Base-by-base conservation (phyloP, 371 early-diverging fungal species). In the Mucor irregularis region DNA sequence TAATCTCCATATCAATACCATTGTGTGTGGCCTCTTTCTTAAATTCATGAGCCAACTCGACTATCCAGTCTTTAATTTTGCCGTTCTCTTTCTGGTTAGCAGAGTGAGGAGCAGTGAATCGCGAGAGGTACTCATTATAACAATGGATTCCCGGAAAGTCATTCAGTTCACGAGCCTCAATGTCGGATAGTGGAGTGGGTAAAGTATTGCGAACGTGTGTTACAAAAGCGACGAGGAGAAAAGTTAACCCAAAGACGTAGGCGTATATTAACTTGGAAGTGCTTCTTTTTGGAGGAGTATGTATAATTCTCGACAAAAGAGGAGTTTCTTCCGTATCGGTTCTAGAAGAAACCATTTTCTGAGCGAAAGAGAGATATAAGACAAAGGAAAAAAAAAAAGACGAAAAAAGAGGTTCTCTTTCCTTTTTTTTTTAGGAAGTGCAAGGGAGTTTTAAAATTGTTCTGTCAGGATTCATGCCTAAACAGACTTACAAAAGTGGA, bases 21-120 rank as follows among this genome's bases (percentile, higher is more conserved):
- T 69, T 55, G n/a, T 29, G n/a, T 4, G 16, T 35, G 4, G 76
- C 82, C 37, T 78, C 70, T 3, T 51, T 25, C 24, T 80, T 71
- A n/a, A 84, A 71, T 0, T 69, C 63, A 19, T 56, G 35, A 14
- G 73, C 72, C 4, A 74, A 34, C 1, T 69, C 24, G 1, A 66
- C 67, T 5, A 84, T 56, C 78, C 78, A 78, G 24, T 68, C 53
- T 25, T 69, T 66, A 22, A 71, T 47, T 8, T 42, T 44, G 8
- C 56, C 64, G 30, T 72, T 76, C 7, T 67, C 80, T n/a, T 66
- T 76, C 16, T 76, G 74, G 38, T 82, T 85, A 17, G 76, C 73
- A 6, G 83, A 73, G 39, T 83, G 83, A 4, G 86, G 86, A n/a
- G 53, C 60, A 42, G 69, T 78, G 34, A 82, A 79, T 21, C 69